Percentiles rank a stretch among this genome's conserved stretches.
These are phyloP conservation scores for Fragilariopsis cylindrus DNA, from an alignment of 108 stramenopile genomes.

Conservation along the genomic window DNA sequence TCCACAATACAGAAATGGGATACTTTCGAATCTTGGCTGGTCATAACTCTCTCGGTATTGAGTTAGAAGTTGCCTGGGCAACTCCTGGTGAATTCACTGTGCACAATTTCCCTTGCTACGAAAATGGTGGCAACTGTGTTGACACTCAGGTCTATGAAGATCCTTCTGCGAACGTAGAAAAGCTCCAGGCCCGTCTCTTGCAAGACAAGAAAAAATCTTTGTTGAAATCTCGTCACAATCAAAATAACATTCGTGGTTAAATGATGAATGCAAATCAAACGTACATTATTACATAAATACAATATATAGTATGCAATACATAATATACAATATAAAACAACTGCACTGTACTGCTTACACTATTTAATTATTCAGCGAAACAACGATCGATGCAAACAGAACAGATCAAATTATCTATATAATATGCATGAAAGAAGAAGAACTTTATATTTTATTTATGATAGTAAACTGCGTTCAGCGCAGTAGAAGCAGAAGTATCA, in stretches of 20 bases:
- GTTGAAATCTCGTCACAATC: background rate
- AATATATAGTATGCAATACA: no score
- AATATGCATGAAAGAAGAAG: no score
- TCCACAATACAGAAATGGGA: constrained; percentile 45
- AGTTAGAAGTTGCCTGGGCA: constrained; percentile 81
- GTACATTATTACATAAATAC: no score
- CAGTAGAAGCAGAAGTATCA: no score
- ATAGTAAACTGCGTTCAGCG: constrained; percentile 1
- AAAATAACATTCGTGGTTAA: constrained; percentile 20
- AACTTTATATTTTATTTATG: no score
- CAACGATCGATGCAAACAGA: no score
- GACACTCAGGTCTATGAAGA: constrained; percentile 26
- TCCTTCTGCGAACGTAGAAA: constrained; percentile 49
- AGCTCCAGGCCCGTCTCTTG: constrained; percentile 29
- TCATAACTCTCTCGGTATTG: constrained; percentile 80
- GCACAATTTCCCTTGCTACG: constrained; percentile 53
- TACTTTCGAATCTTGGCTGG: constrained; percentile 59
- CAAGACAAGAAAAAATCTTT: constrained; percentile 2
- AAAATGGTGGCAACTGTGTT: constrained; percentile 53
- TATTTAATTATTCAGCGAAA: no score
- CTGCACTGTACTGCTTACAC: no score
- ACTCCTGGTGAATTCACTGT: constrained; percentile 62
- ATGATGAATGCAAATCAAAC: background rate
- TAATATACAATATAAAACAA: no score
- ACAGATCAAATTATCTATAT: no score